Percentiles rank a stretch among this genome's conserved stretches.
Evolutionary conservation across 176 grass and related monocot species (phyloP).

Genomic region (Oryza glaberrima): DNA sequence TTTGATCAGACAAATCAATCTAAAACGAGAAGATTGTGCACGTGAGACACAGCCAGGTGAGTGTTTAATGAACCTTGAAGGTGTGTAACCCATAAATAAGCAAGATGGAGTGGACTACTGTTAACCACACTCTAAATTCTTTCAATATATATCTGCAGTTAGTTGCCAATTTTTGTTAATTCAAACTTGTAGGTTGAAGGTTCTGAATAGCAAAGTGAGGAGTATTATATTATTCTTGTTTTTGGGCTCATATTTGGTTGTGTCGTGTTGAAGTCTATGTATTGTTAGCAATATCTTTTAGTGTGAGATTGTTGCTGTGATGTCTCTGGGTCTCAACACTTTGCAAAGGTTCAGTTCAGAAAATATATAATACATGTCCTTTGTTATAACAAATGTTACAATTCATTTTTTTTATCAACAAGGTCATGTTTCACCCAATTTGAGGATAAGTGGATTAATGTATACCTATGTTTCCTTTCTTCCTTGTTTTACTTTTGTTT

Average conservation of each 20-base stretch:
- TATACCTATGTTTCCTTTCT: too few species aligned
- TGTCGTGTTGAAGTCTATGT: neutral
- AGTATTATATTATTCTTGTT: neutral
- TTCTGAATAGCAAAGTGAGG: neutral
- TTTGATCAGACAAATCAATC: constrained; percentile 67
- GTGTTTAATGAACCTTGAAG: neutral
- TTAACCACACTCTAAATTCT: neutral
- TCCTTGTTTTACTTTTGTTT: too few species aligned
- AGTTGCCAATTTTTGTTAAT: neutral
- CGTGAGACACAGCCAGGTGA: constrained; percentile 44
- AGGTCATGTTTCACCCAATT: neutral
- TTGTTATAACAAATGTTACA: neutral
- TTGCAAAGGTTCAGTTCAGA: neutral
- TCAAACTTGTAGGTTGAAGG: neutral
- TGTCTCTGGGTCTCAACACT: neutral
- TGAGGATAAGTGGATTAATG: neutral
- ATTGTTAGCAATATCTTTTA: neutral
- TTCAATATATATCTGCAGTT: neutral
- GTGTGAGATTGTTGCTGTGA: neutral
- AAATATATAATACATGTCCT: neutral
- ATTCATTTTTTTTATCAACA: neutral
- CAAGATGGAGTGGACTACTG: neutral
- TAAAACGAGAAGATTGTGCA: constrained; percentile 62
- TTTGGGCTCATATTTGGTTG: neutral
- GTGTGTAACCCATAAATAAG: neutral